A percentile compares a stretch with the other conserved stretches of the same genome.
These are phyloP conservation scores for Austroboletus niveus DNA, from an alignment of 1,284 basidiomycete genomes.

Conservation along the genomic window DNA sequence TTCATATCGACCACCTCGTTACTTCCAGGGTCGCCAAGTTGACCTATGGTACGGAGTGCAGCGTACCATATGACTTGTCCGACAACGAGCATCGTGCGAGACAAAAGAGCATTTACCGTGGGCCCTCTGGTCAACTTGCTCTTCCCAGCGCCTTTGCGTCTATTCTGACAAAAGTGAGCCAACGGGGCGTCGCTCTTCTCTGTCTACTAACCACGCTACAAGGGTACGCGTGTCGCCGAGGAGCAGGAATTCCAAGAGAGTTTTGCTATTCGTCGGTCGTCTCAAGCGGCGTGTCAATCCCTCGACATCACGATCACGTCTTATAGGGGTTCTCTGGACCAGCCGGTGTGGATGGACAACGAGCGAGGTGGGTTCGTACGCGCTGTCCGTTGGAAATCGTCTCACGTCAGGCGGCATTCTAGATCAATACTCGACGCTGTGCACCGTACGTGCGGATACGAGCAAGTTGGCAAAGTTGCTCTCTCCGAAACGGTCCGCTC, in stretches of 20 bases:
- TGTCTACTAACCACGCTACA: constrained; percentile 1
- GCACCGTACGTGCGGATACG: constrained; percentile 38
- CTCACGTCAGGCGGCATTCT: background rate
- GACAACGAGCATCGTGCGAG: constrained; percentile 38
- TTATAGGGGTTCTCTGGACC: constrained; percentile 24
- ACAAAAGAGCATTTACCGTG: constrained; percentile 14
- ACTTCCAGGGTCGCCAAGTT: constrained; percentile 43
- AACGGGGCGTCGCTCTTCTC: too few relatives aligned
- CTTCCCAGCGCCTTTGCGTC: constrained; percentile 29
- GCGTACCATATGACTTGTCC: constrained; percentile 25
- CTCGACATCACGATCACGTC: constrained; percentile 26
- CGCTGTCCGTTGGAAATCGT: background rate
- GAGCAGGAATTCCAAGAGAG: constrained; percentile 32
- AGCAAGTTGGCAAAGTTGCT: constrained; percentile 28
- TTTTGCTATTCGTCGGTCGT: constrained; percentile 22
- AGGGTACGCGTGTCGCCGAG: constrained; percentile 36
- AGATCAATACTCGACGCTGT: constrained; percentile 42
- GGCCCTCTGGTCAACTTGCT: constrained; percentile 22
- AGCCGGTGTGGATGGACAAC: constrained; percentile 26
- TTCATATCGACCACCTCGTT: constrained; percentile 49
- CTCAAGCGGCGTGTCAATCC: constrained; percentile 18
- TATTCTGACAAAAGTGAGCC: constrained; percentile 33
- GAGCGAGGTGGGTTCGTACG: constrained; percentile 16
- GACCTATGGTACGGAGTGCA: constrained; percentile 42
- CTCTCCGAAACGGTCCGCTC: constrained; percentile 12